Evolutionary conservation across 2,329 filamentous ascomycete species (phyloP), one percentile per base, ranked within the genome.

Genomic region (Fusarium chlamydosporum): DNA sequence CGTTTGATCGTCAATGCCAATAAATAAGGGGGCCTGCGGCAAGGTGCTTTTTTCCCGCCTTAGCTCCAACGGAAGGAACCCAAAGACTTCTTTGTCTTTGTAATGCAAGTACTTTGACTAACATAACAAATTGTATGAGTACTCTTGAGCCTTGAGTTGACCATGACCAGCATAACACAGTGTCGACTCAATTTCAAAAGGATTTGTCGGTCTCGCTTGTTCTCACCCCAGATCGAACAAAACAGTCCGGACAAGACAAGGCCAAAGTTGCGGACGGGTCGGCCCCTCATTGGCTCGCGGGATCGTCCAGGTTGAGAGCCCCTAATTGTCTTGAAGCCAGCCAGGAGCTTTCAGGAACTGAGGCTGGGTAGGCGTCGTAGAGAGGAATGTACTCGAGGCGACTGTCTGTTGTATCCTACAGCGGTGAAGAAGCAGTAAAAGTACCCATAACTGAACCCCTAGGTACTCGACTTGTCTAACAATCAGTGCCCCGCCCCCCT

Each of bases 241-340:
- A 55, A 61, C 23, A 23, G 23, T 23, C 23, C 23, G 23, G 54
- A 54, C 63, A 54, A 45, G 65, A 68, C 59, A 70, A 55, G 60
- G 63, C 54, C 60, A 58, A 64, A 70, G 70, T 68, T 33, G 68
- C 57, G 71, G 67, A 74, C 62, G 71, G 72, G 71, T 74, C 72
- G 71, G 67, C 67, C 71, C 69, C 72, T 74, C 60, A 74, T 74
- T 74, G 72, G 72, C 46, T 60, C 53, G 60, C 57, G 68, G 68
- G 56, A 67, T 47, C 38, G 54, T 52, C 55, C 67, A 61, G 56
- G 58, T 43, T 34, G 20, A 71, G 60, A 72, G 71, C 71, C 72
- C 72, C 72, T 74, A 74, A 74, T 71, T 46, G 56, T 70, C 59
- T 56, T 67, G 67, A 74, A 53, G 55, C 54, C 62, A 61, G 60